Evolutionary conservation across 208 protist species (phyloP), one percentile per base, ranked within the genome.

Genomic region (Entamoeba invadens): DNA sequence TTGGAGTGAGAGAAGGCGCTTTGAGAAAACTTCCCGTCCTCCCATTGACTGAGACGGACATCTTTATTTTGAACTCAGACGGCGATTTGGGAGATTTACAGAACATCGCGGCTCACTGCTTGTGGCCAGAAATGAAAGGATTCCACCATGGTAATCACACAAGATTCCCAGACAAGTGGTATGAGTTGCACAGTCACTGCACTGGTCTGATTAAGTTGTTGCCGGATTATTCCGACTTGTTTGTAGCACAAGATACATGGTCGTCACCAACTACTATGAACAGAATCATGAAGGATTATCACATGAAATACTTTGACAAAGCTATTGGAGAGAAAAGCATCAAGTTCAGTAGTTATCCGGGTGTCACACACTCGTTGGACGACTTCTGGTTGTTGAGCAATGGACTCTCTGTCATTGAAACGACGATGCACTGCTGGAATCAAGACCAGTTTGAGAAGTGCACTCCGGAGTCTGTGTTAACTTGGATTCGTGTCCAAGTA

Each of bases 401-500:
- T 18, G 44, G 44, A 42, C 14, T 95, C 4, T 16, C 50, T 45
- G 25, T 94, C 4, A 50, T 93, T 93, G 94, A 94, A 92, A 94
- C 94, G 2, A 97, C 96, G 8, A 96, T 96, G 44, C 93, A 57
- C n/a, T 46, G 96, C 35, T 94, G 94, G 38, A 96, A 96, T 42
- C 35, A 92, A 1, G 92, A 68, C 5, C 93, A 97, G 2, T 95
- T 96, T 42, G 2, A 97, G 14, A 91, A n/a, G 4, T 45, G 97
- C 21, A 94, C 6, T 10, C 96, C 96, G 21, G 16, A 97, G 35
- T 94, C 94, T 38, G 10, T 94, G 44, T 44, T 94, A 31, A 51
- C 45, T 8, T 95, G 94, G 94, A 46, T 95, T 21, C 72, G 92
- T 87, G 45, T 93, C 44, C 12, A 6, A 21, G 38, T 95, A 14